Evolutionary conservation across 2,329 filamentous ascomycete species (phyloP), one percentile per base, ranked within the genome.

Genomic region (Colletotrichum tabaci): DNA sequence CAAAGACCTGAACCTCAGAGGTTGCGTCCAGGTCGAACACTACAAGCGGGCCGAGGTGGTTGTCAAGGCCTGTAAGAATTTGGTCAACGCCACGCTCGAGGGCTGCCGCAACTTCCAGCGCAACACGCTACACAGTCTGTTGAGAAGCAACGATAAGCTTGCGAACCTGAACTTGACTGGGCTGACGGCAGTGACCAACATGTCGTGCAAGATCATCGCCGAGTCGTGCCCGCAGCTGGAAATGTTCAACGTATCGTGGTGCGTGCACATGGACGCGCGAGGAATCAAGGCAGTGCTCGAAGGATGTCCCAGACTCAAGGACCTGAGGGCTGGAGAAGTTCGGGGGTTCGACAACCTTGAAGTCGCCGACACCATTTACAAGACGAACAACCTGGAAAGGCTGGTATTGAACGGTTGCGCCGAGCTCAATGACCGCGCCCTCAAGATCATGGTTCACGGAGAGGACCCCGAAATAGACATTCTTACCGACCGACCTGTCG

Each of bases 231-330:
- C 92, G 1, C 91, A 92, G 60, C 86, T 99, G n/a, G 92, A 97
- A 80, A 87, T 89, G 66, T 87, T 98, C 74, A 97, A 98, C 77
- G 89, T 98, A 23, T 97, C 95, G 0, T 98, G 96, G 94, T 99
- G 96, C 83, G 91, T 91, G 75, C 92, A 94, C 72, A 90, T 98
- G 78, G 92, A 96, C 77, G 92, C 94, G 10, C 86, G 89, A 15
- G 95, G 95, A 5, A 84, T 98, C 65, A 90, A 87, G 74, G 88
- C 88, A 62, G 88, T 99, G 2, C 84, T 98, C 0, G 86, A 92
- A 71, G 88, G 88, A 2, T 98, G 96, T 77, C 85, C 87, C 0
- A 91, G 87, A 64, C 84, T 99, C 66, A 92, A 86, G 65, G 95
- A 98, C 76, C 85, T 99, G 40, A 89, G 94, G 70, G 94, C 93